phyloP scores from a whole-genome alignment of 768 basidiomycete species.

The Leccinum broughii region DNA sequence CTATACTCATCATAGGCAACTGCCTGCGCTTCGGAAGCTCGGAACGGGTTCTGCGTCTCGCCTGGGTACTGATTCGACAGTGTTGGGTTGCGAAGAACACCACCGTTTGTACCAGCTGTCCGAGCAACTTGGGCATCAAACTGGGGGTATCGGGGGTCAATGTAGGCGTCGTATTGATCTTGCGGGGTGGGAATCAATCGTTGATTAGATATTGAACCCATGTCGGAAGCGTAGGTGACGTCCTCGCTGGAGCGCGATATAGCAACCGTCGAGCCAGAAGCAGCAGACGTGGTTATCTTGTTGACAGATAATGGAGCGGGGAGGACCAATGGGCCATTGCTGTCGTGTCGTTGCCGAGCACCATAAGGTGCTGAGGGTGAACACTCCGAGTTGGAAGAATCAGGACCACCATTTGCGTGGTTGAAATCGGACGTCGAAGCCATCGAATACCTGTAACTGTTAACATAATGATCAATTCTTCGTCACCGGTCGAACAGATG shows the following conservation, averaged over 20 bases:
- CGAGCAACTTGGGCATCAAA: constrained; percentile 46
- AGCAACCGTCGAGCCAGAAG: constrained; percentile 43
- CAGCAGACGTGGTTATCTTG: constrained; percentile 47
- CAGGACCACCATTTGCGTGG: constrained; percentile 50
- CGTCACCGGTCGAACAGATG: constrained; percentile 7
- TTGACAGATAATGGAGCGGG: constrained; percentile 71
- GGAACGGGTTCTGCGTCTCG: constrained; percentile 61
- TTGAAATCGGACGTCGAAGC: constrained; percentile 78
- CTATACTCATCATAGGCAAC: constrained; percentile 40
- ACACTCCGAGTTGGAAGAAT: constrained; percentile 65
- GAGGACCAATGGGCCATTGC: constrained; percentile 68
- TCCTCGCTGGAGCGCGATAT: constrained; percentile 49
- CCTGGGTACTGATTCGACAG: constrained; percentile 40
- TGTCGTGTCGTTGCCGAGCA: constrained; percentile 64
- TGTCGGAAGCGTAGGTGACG: constrained; percentile 33
- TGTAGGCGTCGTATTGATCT: constrained; percentile 34
- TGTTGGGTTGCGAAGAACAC: constrained; percentile 41
- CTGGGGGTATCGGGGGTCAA: constrained; percentile 29
- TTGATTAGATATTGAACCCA: constrained; percentile 43
- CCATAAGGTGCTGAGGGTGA: constrained; percentile 36
- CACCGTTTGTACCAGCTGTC: constrained; percentile 37
- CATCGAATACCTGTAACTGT: constrained; percentile 67
- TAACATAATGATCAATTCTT: constrained; percentile 28
- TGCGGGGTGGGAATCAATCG: constrained; percentile 41
- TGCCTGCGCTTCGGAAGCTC: constrained; percentile 44